Evolutionary conservation across 805 yeast genomes (phyloP).

Genomic region (Millerozyma miso): DNA sequence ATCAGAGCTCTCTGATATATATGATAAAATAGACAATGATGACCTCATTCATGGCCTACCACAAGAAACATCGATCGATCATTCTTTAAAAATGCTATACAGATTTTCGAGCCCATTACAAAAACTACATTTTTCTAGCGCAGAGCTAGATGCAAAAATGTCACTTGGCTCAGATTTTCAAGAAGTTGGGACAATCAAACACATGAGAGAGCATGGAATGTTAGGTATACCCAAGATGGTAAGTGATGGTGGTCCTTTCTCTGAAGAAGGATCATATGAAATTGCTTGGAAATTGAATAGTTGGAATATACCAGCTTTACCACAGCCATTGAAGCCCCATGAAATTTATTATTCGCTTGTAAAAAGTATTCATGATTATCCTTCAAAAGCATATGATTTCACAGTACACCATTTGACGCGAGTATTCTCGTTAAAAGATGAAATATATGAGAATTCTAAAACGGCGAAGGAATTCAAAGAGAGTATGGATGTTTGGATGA

Average conservation of each 20-base stretch:
- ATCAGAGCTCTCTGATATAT: constrained; percentile 31
- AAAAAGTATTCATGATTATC: constrained; percentile 41
- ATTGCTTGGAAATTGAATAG: constrained; percentile 74
- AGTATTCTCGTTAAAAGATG: constrained; percentile 11
- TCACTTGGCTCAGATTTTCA: constrained; percentile 8
- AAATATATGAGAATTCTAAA: constrained; percentile 4
- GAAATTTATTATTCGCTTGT: constrained; percentile 50
- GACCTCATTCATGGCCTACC: constrained; percentile 70
- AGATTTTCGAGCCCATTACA: constrained; percentile 28
- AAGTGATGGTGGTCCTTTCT: constrained; percentile 10
- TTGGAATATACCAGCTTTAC: constrained; percentile 68
- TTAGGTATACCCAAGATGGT: constrained; percentile 53
- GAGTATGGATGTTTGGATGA: constrained; percentile 15
- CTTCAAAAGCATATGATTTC: constrained; percentile 8
- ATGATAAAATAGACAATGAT: constrained; percentile 51
- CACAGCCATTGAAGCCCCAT: constrained; percentile 30
- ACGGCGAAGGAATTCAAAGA: constrained; percentile 14
- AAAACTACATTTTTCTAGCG: constrained; percentile 52
- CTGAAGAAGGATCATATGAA: constrained; percentile 35
- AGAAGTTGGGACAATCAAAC: constrained; percentile 19
- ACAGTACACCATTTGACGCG: constrained; percentile 19
- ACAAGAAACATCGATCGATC: constrained; percentile 47
- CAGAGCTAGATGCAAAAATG: constrained; percentile 45
- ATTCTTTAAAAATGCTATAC: constrained; percentile 43
- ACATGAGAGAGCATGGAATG: constrained; percentile 50